These are phyloP conservation scores for Elongisporangium anandrum DNA, from an alignment of 352 stramenopile genomes.

Conservation along the genomic window DNA sequence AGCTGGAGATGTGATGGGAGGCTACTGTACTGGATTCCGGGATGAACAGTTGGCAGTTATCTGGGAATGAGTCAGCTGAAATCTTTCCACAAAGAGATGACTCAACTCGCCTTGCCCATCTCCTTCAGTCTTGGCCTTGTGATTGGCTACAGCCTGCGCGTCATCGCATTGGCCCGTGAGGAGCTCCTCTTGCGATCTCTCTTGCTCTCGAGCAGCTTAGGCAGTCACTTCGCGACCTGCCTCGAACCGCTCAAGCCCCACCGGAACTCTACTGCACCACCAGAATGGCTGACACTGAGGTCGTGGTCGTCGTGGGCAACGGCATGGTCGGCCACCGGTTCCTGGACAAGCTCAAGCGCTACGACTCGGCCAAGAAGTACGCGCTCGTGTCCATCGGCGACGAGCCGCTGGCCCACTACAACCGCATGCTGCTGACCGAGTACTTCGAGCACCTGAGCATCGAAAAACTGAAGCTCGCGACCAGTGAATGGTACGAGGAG, in stretches of 20 bases:
- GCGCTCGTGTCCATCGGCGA: constrained; percentile 90
- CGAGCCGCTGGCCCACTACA: constrained; percentile 89
- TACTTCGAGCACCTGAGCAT: constrained; percentile 92
- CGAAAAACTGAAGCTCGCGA: constrained; percentile 81
- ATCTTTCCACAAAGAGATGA: background rate
- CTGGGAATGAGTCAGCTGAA: background rate
- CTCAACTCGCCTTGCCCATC: constrained; percentile 4
- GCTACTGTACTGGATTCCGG: no score
- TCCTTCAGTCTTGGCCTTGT: background rate
- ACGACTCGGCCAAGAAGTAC: constrained; percentile 54
- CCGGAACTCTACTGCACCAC: background rate
- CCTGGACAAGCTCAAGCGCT: constrained; percentile 70
- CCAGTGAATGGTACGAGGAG: constrained; percentile 83
- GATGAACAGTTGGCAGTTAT: background rate
- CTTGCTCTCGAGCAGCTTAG: background rate
- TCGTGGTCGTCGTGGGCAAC: constrained; percentile 89
- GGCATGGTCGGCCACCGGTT: constrained; percentile 91
- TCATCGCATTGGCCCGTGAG: constrained; percentile 11
- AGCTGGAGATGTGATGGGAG: background rate
- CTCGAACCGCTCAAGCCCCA: background rate
- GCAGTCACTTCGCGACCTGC: constrained; percentile 18
- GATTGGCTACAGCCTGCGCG: constrained; percentile 22
- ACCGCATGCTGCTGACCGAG: constrained; percentile 89
- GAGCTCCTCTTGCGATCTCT: background rate
- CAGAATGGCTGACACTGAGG: constrained; percentile 28